phyloP scores from a whole-genome alignment of 352 stramenopile genomes.

The Thalassiosira hispida region DNA sequence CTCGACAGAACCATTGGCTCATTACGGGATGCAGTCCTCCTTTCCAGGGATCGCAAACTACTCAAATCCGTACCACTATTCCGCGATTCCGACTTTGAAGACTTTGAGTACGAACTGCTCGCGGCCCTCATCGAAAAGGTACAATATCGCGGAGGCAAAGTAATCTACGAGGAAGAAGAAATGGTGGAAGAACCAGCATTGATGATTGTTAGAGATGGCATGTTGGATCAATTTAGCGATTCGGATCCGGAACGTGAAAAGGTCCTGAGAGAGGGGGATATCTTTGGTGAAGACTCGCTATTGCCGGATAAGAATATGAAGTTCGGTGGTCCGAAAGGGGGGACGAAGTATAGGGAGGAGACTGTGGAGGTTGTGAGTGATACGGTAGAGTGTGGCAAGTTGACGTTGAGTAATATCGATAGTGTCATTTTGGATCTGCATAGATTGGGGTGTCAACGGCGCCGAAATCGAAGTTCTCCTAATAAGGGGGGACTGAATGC shows the following conservation, averaged over 20 bases:
- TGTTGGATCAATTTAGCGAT: conserved; percentile 29
- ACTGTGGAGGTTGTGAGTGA: conserved; percentile 31
- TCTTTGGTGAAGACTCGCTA: conserved; percentile 46
- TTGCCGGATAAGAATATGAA: conserved; percentile 50
- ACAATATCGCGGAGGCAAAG: conserved; percentile 22
- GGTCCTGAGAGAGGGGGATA: conserved; percentile 21
- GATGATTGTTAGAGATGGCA: conserved; percentile 34
- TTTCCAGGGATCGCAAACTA: conserved; percentile 38
- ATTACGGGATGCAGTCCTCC: conserved; percentile 88
- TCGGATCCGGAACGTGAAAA: conserved; percentile 14
- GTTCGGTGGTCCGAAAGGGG: conserved; percentile 45
- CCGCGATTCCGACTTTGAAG: conserved; percentile 58
- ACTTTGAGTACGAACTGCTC: conserved; percentile 50
- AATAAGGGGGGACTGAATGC: neutral
- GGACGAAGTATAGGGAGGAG: conserved; percentile 41
- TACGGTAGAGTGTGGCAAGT: conserved; percentile 20
- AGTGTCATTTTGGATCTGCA: conserved; percentile 37
- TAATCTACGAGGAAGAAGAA: conserved; percentile 36
- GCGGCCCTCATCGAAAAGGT: conserved; percentile 39
- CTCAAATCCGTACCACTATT: conserved; percentile 64
- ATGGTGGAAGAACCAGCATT: conserved; percentile 42
- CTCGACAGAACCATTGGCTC: conserved; percentile 93
- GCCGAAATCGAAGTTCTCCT: neutral
- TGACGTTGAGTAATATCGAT: conserved; percentile 41
- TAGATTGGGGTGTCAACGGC: conserved; percentile 24